Evolutionary conservation across 345 rosid species (phyloP), one percentile per base, ranked within the genome.

Genomic region (Raphanus raphanistrum): DNA sequence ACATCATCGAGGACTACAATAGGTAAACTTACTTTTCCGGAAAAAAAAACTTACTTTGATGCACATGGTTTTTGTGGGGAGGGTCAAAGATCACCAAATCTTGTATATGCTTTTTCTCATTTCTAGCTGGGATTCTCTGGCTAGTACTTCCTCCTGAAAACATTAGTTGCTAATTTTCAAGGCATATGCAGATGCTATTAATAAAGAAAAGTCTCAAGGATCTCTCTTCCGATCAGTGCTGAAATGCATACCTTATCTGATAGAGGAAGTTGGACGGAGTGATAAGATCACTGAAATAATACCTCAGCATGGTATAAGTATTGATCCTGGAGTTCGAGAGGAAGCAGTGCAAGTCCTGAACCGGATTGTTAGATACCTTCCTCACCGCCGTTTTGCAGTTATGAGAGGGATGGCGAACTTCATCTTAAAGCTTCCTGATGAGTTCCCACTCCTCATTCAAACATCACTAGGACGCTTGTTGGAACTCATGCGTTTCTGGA

Each of bases 351-450:
- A 88, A 83, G 97, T 92, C 26, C 82, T 95, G 87, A 95, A 91
- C 84, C 86, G 99, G 78, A 88, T 92, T 80, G 96, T 95, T 71
- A 90, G 90, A 76, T 87, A 82, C 82, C 93, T 92, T 83, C 94
- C 97, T 31, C 96, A 86, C 81, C 97, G 99, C 43, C 94, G 99
- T 68, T 90, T 90, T 85, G 93, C 98, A 75, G 99, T 95, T 72
- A 92, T 95, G 92, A 91, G 87, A 84, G 99, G 98, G 78, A 95
- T 95, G 99, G 97, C 97, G 68, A 95, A 91, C 86, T 95, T 95
- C 83, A 82, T 90, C 71, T 85, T 95, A 65, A 85, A 87, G 70
- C 96, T 95, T 83, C 97, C 98, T 74, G 99, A 95, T 84, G 99
- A 95, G 76, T 95, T 88, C 76, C 99, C 98, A 79, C 99, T 95